Base-by-base conservation (phyloP, 2,329 filamentous ascomycete species). In the Diaporthe sp. region DNA sequence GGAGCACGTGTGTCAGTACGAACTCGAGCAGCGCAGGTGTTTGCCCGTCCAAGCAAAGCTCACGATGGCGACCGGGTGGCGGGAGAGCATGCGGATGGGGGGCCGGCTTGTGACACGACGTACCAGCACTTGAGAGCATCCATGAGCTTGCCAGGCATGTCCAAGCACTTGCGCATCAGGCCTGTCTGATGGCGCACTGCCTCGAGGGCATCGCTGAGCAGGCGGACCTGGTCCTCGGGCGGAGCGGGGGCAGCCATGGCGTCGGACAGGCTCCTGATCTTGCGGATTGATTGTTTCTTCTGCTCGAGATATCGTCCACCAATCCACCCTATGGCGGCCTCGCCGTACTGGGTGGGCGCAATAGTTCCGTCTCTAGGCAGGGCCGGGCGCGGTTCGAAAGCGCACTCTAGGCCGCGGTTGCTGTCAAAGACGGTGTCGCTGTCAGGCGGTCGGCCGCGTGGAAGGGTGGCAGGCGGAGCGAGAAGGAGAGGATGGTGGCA, bases 71-170 rank as follows among this genome's bases (percentile, higher is more conserved):
- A 67, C 40, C 40, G 42, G 67, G 77, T 68, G 77, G 72, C 17
- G 74, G 38, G 22, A 52, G 17, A 52, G 55, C 38, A 70, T 40
- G 54, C 71, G 25, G 61, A 17, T n/a, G 52, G 38, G 28, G 30
- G 54, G 15, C 1, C 1, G 58, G 38, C 35, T 10, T 9, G 50
- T 25, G 38, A 25, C 42, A 52, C 60, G 72, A 88, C 93, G 81
- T 90, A 98, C 97, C 96, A 98, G 94, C 96, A 98, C 87, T 99
- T 99, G 81, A 99, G 91, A 80, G 97, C 97, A 88, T 99, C 97
- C 97, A 99, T 99, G 78, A 99, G 92, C 90, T 99, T 99, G 78
- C 97, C 96, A 9, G 97, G 96, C 13, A 95, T 97, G 83, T 99
- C 97, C 76, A 99, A 90, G 81, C 96, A 98, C 88, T 97, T 96